Evolutionary conservation across 2,329 filamentous ascomycete genomes (phyloP), one percentile per base, ranked within the genome.

Genomic region (Sodiomyces alkalinus): DNA sequence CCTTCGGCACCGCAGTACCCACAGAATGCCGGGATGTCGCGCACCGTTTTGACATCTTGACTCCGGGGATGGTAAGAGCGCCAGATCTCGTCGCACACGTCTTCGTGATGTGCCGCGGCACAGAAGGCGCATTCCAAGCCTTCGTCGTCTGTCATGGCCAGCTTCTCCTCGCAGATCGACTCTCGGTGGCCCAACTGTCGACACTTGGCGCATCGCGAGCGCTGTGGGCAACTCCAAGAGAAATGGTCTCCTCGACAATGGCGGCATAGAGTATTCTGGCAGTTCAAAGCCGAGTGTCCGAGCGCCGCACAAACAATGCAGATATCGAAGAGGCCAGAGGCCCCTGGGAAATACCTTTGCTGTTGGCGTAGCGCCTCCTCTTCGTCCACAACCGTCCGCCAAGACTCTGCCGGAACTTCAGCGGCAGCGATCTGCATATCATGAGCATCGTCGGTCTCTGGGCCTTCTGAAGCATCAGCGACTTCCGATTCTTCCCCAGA

Each of bases 111-210:
- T 3, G 42, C 37, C 6, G 60, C 60, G 21, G 53, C 53, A 47
- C 78, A 83, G 19, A 72, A 54, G 8, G 68, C 66, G 44, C 78
- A 83, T 3, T 62, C 60, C 26, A 64, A 52, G 14, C 60, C 58
- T 31, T 74, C 69, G 11, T 59, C 58, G 35, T 61, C 62, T 11
- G 61, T 52, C 28, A 63, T 38, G 3, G 49, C 46, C 22, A 79
- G 56, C 34, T 70, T 69, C 36, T 76, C 69, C 2, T 48, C 41
- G 42, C 77, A 82, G 6, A 51, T 39, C 1, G 47, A 39, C 12
- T 51, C 48, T 28, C 42, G 39, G 41, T 83, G 78, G 7, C 76
- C 77, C 23, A 65, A 54, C 46, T 75, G 67, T 26, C 58, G 62
- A 47, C 78, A 82, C 42, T 69, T 72, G 27, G 40, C 44, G 43